These are phyloP conservation scores for Thuja plicata DNA, from an alignment of 83 land plant species.

Conservation along the genomic window DNA sequence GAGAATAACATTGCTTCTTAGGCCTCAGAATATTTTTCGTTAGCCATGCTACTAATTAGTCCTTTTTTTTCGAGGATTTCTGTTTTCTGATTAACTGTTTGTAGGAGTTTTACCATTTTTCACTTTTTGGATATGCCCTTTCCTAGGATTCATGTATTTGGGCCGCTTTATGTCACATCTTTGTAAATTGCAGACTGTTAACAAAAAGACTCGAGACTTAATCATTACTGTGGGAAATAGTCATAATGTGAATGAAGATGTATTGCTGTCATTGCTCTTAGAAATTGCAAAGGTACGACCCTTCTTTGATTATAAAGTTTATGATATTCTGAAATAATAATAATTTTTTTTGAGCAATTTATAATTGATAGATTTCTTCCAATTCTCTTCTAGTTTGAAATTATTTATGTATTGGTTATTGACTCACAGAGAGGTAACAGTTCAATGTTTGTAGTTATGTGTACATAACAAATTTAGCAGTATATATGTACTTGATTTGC, in stretches of 20 bases:
- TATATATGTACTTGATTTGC: not conserved
- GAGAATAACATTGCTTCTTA: not conserved
- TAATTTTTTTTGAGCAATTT: conserved; percentile 1
- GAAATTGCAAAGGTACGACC: conserved; percentile 31
- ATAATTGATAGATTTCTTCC: not conserved
- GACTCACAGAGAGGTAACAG: not conserved
- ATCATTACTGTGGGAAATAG: conserved; percentile 22
- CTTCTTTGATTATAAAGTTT: not conserved
- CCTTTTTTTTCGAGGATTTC: too few relatives aligned
- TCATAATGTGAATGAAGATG: conserved; percentile 23
- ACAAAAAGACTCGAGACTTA: conserved; percentile 36
- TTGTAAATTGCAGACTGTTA: conserved; percentile 24
- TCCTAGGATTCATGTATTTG: not conserved
- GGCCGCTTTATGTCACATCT: not conserved
- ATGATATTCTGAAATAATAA: not conserved
- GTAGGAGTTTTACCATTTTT: not conserved
- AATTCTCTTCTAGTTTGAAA: not conserved
- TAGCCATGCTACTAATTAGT: not conserved
- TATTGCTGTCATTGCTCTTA: conserved; percentile 34
- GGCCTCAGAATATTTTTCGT: not conserved
- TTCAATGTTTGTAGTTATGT: not conserved
- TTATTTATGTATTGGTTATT: conserved; percentile 6
- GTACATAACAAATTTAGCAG: not conserved
- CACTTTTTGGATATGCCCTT: not conserved
- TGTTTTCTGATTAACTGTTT: too few relatives aligned